Conservation (phyloP, 2,329 filamentous ascomycete species). For the Westerdykella sp. region DNA sequence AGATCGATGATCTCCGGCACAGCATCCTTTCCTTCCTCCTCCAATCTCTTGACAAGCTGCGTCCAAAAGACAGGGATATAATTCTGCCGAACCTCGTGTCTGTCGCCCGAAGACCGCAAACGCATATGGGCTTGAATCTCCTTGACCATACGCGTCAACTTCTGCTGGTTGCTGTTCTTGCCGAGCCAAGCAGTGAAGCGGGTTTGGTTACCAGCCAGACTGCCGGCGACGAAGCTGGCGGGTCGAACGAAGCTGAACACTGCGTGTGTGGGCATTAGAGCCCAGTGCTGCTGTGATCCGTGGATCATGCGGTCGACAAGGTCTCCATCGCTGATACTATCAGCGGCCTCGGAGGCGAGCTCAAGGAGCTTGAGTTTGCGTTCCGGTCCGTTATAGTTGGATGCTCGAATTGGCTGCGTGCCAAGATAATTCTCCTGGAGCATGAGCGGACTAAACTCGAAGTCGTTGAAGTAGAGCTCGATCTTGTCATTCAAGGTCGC, state of each 20-base stretch:
- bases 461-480: conserved; percentile 98
- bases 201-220: conserved; percentile 58
- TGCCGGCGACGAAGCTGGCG: conserved; percentile 78
- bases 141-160: conserved; percentile 73
- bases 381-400: conserved; percentile 59
- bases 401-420: conserved; percentile 65
- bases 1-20: conserved; percentile 80
- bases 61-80: conserved; percentile 88
- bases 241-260: conserved; percentile 92
- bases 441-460: conserved; percentile 96
- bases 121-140: conserved; percentile 98
- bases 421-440: conserved; percentile 95
- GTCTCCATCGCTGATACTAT: conserved; percentile 96
- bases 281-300: conserved; percentile 96
- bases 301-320: conserved; percentile 97
- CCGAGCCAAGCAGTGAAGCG: conserved; percentile 89
- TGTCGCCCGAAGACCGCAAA: conserved; percentile 79
- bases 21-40: conserved; percentile 72
- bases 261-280: conserved; percentile 92
- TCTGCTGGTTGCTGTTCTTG: conserved; percentile 77
- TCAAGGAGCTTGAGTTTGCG: conserved; percentile 77
- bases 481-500: conserved; percentile 94
- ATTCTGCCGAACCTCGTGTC: conserved; percentile 89
- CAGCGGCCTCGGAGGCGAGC: conserved; percentile 77
- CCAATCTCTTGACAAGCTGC: conserved; percentile 66